Evolutionary conservation across 345 rosid species (phyloP).

Genomic region (Eucalyptus guilfoylei): DNA sequence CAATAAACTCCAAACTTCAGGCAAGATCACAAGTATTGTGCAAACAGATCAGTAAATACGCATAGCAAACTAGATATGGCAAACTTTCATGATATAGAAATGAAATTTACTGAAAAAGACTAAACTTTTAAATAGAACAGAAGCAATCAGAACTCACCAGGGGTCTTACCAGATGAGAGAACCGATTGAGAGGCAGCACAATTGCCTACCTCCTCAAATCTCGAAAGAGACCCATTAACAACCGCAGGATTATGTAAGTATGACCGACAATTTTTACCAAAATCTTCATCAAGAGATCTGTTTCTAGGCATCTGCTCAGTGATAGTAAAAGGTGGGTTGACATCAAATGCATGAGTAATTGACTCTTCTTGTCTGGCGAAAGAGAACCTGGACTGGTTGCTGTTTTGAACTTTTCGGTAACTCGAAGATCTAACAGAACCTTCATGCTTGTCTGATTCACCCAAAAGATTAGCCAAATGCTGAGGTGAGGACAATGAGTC

Average conservation of each 20-base stretch:
- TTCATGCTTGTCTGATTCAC: constrained; percentile 35
- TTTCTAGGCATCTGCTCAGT: constrained; percentile 25
- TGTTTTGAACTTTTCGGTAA: constrained; percentile 42
- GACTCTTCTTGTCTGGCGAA: constrained; percentile 73
- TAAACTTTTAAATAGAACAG: background rate
- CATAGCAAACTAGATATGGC: background rate
- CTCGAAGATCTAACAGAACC: constrained; percentile 26
- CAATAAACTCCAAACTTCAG: background rate
- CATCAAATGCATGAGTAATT: constrained; percentile 22
- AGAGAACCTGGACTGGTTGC: constrained; percentile 72
- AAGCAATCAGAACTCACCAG: constrained; percentile 32
- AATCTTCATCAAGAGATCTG: constrained; percentile 22
- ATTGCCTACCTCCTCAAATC: constrained; percentile 36
- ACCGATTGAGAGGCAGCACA: constrained; percentile 14
- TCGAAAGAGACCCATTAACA: constrained; percentile 33
- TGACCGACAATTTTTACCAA: constrained; percentile 22
- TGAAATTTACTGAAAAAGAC: background rate
- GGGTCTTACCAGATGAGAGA: constrained; percentile 36
- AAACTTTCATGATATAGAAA: background rate
- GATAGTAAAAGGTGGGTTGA: constrained; percentile 12
- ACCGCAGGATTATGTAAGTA: constrained; percentile 28
- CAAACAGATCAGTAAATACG: background rate
- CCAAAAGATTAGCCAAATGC: constrained; percentile 48
- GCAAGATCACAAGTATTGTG: background rate
- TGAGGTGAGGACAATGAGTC: constrained; percentile 58